Percentiles rank a stretch among this genome's conserved stretches.
phyloP scores from a whole-genome alignment of 306 rosid species.

The Sphenostylis stenocarpa region DNA sequence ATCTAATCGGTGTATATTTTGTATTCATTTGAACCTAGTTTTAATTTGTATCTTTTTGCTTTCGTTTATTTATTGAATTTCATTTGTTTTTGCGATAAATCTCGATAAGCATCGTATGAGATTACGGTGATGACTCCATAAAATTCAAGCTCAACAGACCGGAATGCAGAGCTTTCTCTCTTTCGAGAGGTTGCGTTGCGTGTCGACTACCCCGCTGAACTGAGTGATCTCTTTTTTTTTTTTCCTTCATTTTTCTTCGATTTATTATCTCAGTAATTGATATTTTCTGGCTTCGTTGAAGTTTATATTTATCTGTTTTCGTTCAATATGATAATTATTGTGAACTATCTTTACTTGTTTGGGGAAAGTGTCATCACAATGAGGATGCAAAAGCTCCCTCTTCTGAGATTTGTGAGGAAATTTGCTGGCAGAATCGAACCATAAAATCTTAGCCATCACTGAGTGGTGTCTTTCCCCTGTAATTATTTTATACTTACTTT shows the following conservation, averaged over 20 bases:
- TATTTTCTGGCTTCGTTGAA: background rate
- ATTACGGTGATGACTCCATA: slow-evolving; percentile 56
- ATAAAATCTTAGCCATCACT: slow-evolving; percentile 50
- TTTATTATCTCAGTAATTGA: too few species aligned
- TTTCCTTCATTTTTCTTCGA: too few species aligned
- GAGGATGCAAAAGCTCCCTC: slow-evolving; percentile 79
- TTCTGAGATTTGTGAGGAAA: slow-evolving; percentile 70
- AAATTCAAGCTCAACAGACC: slow-evolving; percentile 99
- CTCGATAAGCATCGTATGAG: background rate
- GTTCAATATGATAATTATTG: background rate
- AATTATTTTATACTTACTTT: too few species aligned
- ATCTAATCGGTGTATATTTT: accelerated
- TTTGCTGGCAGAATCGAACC: slow-evolving; percentile 87
- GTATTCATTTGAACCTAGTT: too few species aligned
- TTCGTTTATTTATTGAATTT: too few species aligned
- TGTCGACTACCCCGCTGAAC: slow-evolving; percentile 93
- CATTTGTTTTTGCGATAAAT: too few species aligned
- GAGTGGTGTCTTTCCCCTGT: slow-evolving; percentile 42
- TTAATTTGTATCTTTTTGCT: background rate
- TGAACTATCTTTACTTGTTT: background rate
- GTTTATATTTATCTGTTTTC: too few species aligned
- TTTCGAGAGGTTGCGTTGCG: slow-evolving; percentile 48
- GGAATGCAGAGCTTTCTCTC: slow-evolving; percentile 72
- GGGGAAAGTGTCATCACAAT: slow-evolving; percentile 48
- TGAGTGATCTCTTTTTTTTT: slow-evolving; percentile 56